Base-by-base conservation (phyloP, 2,329 filamentous ascomycete genomes). In the Colletotrichum destructivum region DNA sequence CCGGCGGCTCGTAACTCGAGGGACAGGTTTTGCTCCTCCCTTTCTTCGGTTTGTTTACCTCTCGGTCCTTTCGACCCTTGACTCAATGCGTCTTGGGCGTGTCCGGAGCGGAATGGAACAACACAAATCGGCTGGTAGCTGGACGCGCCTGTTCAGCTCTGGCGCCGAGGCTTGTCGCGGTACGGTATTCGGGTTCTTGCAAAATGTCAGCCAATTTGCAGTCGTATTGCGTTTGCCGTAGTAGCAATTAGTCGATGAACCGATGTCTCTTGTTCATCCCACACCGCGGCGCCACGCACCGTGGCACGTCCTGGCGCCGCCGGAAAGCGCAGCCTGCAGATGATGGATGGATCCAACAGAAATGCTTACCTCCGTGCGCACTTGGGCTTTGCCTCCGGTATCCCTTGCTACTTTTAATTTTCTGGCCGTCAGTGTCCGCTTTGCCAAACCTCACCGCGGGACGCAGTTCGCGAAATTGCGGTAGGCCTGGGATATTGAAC, bases 251-350 rank as follows among this genome's bases (percentile, higher is more conserved):
- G 59, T 13, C 26, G 31, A 26, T 51, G 23, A 21, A 35, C 56
- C 68, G 44, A 15, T 71, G 64, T 62, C 62, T 62, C 62, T 70
- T 66, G 31, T 62, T 70, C 67, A 66, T 66, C 67, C 47, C 62
- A 61, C 67, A 47, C 55, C 55, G 67, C 40, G 66, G 23, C 44
- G 40, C 67, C 44, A 47, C 40, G 67, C 55, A 56, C 63, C 31
- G 67, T 61, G n/a, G 62, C 55, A 70, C 62, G 67, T 62, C 64
- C 40, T 62, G 56, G 56, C 38, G 51, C 35, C n/a, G 64, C 57
- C 35, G 52, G 21, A 26, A 26, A 57, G 64, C n/a, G 69, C 51
- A 69, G 35, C 51, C 49, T 69, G 65, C 59, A 69, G 59, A 42
- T 54, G 46, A 56, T 16, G 26, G 59, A 54, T 42, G 69, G 38